phyloP scores from a whole-genome alignment of 1,139 yeast species.

The Debaryomyces robertsiae region DNA sequence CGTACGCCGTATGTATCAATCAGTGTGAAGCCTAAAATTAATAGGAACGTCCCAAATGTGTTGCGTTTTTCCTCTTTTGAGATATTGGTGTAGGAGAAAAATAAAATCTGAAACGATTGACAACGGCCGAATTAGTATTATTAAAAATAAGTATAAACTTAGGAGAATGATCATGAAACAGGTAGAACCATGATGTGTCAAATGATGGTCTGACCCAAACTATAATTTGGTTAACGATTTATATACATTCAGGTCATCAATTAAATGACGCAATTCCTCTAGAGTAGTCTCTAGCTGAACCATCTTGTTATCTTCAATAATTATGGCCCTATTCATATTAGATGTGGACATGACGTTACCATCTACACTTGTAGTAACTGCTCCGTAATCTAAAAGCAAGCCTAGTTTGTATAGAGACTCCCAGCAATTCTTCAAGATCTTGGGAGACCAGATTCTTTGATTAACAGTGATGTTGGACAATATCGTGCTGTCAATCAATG shows the following conservation, averaged over 20 bases:
- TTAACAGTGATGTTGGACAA: conserved; percentile 39
- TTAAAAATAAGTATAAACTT: conserved; percentile 1
- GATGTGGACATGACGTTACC: conserved; percentile 36
- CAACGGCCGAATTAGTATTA: conserved; percentile 1
- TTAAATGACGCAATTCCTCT: conserved; percentile 41
- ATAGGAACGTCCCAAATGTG: conserved; percentile 1
- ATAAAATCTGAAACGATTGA: conserved; percentile 6
- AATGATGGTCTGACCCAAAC: not conserved
- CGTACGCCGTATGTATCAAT: conserved; percentile 1
- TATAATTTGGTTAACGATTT: conserved; percentile 36
- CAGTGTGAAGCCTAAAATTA: not conserved
- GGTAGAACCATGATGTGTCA: no score
- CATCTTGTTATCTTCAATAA: conserved; percentile 49
- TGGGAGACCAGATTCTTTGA: conserved; percentile 52
- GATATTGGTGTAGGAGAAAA: conserved; percentile 3
- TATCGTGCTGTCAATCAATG: conserved; percentile 34
- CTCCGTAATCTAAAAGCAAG: conserved; percentile 36
- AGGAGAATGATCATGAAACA: no score
- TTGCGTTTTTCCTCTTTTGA: conserved; percentile 6
- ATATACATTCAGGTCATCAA: conserved; percentile 33
- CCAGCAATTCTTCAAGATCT: conserved; percentile 58
- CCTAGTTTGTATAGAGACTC: conserved; percentile 45
- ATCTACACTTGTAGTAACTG: conserved; percentile 34
- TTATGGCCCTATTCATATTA: conserved; percentile 32
- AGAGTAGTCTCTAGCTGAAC: conserved; percentile 50